phyloP scores from a whole-genome alignment of 192 early-diverging fungal genomes.

The Mortierella antarctica region DNA sequence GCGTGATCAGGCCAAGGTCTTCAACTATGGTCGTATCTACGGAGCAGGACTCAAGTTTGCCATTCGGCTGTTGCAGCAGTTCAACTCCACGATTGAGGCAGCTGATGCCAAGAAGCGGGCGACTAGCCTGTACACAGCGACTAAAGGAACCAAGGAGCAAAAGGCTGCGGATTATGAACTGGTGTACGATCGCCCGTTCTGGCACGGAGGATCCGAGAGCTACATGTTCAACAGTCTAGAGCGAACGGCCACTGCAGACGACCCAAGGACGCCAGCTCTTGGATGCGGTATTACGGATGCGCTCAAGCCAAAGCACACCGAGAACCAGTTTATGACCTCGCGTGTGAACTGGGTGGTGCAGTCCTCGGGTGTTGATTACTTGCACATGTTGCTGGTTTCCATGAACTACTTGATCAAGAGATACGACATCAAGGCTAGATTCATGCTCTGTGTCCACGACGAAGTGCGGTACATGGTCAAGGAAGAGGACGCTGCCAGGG shows the following conservation, averaged over 20 bases:
- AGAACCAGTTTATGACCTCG: slow-evolving; percentile 80
- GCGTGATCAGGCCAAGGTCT: slow-evolving; percentile 91
- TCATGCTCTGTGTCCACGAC: slow-evolving; percentile 94
- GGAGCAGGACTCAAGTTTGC: slow-evolving; percentile 92
- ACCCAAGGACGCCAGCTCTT: slow-evolving; percentile 88
- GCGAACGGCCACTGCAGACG: slow-evolving; percentile 73
- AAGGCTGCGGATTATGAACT: slow-evolving; percentile 25
- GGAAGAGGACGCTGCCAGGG: slow-evolving; percentile 76
- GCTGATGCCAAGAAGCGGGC: slow-evolving; percentile 74
- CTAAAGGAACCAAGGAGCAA: slow-evolving; percentile 80
- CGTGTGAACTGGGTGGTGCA: slow-evolving; percentile 98
- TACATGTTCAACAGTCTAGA: slow-evolving; percentile 97
- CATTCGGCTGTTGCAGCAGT: slow-evolving; percentile 79
- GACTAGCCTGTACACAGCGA: slow-evolving; percentile 76
- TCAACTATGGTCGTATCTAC: slow-evolving; percentile 97
- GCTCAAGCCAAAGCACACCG: slow-evolving; percentile 68
- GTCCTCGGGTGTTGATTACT: slow-evolving; percentile 97
- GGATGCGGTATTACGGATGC: slow-evolving; percentile 91
- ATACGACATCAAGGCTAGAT: slow-evolving; percentile 83
- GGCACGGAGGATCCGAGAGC: slow-evolving; percentile 92
- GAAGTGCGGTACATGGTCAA: slow-evolving; percentile 91
- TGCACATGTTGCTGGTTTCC: slow-evolving; percentile 90
- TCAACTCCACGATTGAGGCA: slow-evolving; percentile 76
- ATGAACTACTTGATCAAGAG: slow-evolving; percentile 85
- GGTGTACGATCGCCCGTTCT: slow-evolving; percentile 63